phyloP scores from a whole-genome alignment of 2,329 filamentous ascomycete species.

The Cytospora piceicola region DNA sequence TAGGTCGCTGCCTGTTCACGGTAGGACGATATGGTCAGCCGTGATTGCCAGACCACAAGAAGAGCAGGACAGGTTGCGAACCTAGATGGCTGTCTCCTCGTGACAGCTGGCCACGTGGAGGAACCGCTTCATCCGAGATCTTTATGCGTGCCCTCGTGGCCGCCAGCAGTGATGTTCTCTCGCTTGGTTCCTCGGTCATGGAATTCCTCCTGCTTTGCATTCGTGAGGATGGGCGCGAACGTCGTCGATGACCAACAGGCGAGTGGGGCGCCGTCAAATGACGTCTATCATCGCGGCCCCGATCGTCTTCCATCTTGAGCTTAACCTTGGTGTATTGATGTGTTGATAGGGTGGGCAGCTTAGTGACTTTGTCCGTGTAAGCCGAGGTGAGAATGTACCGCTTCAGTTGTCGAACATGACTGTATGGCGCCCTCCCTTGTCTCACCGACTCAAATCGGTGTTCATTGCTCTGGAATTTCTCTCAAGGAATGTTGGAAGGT shows the following conservation, averaged over 20 bases:
- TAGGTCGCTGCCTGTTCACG: slow-evolving; percentile 43
- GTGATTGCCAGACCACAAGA: background rate
- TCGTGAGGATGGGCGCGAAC: slow-evolving; percentile 29
- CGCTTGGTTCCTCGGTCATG: slow-evolving; percentile 27
- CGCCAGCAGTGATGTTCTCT: slow-evolving; percentile 26
- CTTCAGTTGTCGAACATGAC: background rate
- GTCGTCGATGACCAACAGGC: slow-evolving; percentile 26
- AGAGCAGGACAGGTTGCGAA: slow-evolving; percentile 28
- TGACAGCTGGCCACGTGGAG: slow-evolving; percentile 14
- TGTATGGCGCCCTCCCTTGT: background rate
- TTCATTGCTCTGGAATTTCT: background rate
- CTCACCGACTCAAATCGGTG: background rate
- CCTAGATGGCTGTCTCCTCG: slow-evolving; percentile 26
- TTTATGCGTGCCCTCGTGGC: slow-evolving; percentile 23
- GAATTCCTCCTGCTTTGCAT: slow-evolving; percentile 27
- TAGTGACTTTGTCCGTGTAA: background rate
- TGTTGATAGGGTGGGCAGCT: background rate
- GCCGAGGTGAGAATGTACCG: background rate
- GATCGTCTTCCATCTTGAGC: slow-evolving; percentile 23
- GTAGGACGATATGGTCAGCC: slow-evolving; percentile 19
- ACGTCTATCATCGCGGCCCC: slow-evolving; percentile 21
- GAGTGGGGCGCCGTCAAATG: slow-evolving; percentile 21
- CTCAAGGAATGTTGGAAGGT: background rate
- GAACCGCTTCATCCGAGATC: slow-evolving; percentile 20
- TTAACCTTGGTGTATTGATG: background rate